These are phyloP conservation scores for Neurospora africana DNA, from an alignment of 495 filamentous ascomycete species.

Conservation along the genomic window DNA sequence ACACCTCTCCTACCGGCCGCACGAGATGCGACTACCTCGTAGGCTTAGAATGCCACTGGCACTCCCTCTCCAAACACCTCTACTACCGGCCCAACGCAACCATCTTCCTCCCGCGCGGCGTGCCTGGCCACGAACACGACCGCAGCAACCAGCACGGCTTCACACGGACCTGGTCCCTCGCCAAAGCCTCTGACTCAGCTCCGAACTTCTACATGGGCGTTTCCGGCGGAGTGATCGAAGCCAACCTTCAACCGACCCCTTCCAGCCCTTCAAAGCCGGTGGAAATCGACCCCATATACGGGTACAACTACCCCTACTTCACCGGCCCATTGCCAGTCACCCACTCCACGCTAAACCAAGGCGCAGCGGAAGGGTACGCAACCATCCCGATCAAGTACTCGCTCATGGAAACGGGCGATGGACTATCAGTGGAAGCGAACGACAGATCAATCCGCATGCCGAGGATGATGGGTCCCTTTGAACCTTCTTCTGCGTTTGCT, in stretches of 20 bases:
- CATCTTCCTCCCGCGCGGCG: slow-evolving; percentile 22
- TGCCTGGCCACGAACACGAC: slow-evolving; percentile 1
- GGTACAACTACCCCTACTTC: slow-evolving; percentile 3
- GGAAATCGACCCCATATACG: not conserved
- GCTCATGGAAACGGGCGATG: slow-evolving; percentile 24
- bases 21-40: slow-evolving; percentile 18
- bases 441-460: slow-evolving; percentile 17
- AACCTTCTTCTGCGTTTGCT: not conserved
- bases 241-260: slow-evolving; percentile 12
- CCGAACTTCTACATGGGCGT: slow-evolving; percentile 33
- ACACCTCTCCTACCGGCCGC: not conserved
- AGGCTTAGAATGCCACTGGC: slow-evolving; percentile 29
- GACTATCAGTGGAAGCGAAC: slow-evolving; percentile 8
- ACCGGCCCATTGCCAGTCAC: not conserved
- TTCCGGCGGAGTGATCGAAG: slow-evolving; percentile 29
- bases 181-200: slow-evolving; percentile 29
- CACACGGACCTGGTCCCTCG: slow-evolving; percentile 30
- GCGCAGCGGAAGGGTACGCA: slow-evolving; percentile 5
- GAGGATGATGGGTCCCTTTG: slow-evolving; percentile 1
- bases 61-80: slow-evolving; percentile 25
- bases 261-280: not conserved
- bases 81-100: slow-evolving; percentile 36
- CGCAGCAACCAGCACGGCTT: not conserved
- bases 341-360: slow-evolving; percentile 13
- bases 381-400: slow-evolving; percentile 1